Evolutionary conservation across 2,329 filamentous ascomycete species (phyloP), one percentile per base, ranked within the genome.

Genomic region (Didymella keratinophila): DNA sequence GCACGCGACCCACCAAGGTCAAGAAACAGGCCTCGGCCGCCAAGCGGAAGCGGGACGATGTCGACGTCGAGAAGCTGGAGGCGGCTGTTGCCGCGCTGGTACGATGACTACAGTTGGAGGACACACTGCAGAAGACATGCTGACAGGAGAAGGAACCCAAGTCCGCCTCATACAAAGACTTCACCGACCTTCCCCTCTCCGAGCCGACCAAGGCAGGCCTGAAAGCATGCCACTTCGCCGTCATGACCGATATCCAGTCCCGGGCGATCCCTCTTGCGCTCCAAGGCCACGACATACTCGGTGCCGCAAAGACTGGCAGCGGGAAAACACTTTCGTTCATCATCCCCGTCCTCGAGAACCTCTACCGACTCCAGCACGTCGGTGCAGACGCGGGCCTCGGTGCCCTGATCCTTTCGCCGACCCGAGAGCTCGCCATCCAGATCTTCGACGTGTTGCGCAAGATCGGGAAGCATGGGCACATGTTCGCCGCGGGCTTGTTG

Each of bases 291-390:
- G 95, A 99, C 76, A 91, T 99, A 39, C 87, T 99, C 39, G 95
- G 93, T 41, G 95, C 95, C 5, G 95, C 95, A 39, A 97, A 96
- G 79, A 98, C 94, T 0, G 94, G 94, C 50, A 96, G 91, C 73
- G 94, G 94, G 72, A 98, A 98, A 82, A 98, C 94, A 0, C 83
- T 99, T 23, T 92, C 95, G 0, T 99, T 99, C 75, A 80, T 99
- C 8, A 82, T 98, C 2, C 95, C 95, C 1, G 89, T 98, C 0
- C 85, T 99, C 48, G 95, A 99, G 78, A 96, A 94, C 70, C 84
- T 99, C 2, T 95, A 96, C 77, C 88, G 93, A 50, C 87, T 88
- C 55, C 91, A 89, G 83, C 97, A 93, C 89, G 91, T 95, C 16
- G 91, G 96, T 69, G 85, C 88, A 68, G 95, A 99, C 78, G 81